phyloP scores from a whole-genome alignment of 169 alveolate genomes.

The Perkinsus olseni region DNA sequence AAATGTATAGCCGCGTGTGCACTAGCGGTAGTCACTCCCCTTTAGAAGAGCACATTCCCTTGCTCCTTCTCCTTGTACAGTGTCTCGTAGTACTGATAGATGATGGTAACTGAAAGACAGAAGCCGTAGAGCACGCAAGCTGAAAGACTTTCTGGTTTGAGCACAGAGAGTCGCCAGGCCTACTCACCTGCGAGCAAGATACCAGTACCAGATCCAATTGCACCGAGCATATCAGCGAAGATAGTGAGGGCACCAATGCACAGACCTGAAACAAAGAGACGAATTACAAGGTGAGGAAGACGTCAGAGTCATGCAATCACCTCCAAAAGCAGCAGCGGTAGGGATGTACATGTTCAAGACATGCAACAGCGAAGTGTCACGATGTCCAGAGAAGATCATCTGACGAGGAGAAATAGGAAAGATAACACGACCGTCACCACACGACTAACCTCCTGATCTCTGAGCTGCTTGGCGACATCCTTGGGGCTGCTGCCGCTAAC shows the following conservation, averaged over 20 bases:
- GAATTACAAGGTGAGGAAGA: neutral
- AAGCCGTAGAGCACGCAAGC: slow-evolving; percentile 17
- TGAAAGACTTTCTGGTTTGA: neutral
- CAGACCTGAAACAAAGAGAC: slow-evolving; percentile 58
- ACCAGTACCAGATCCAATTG: slow-evolving; percentile 99
- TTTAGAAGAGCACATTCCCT: slow-evolving; percentile 64
- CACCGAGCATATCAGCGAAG: slow-evolving; percentile 98
- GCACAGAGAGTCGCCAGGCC: neutral
- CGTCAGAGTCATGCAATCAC: slow-evolving; percentile 27
- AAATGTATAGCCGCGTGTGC: neutral
- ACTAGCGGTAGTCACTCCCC: neutral
- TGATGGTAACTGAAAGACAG: slow-evolving; percentile 94
- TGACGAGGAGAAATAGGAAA: slow-evolving; percentile 23
- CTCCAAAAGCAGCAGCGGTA: slow-evolving; percentile 99
- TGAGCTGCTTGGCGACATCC: slow-evolving; percentile 98
- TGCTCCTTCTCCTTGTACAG: slow-evolving; percentile 88
- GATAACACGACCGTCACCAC: too few species aligned
- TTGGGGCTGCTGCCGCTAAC: slow-evolving; percentile 96
- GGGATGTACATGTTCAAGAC: slow-evolving; percentile 87
- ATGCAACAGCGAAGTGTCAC: slow-evolving; percentile 71
- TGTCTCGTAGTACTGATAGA: slow-evolving; percentile 96
- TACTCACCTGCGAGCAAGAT: slow-evolving; percentile 22
- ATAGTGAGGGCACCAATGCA: slow-evolving; percentile 98
- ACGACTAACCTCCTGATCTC: slow-evolving; percentile 76
- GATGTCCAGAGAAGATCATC: slow-evolving; percentile 80